Evolutionary conservation across 768 basidiomycete genomes (phyloP).

Genomic region (Tulasnella sp.): DNA sequence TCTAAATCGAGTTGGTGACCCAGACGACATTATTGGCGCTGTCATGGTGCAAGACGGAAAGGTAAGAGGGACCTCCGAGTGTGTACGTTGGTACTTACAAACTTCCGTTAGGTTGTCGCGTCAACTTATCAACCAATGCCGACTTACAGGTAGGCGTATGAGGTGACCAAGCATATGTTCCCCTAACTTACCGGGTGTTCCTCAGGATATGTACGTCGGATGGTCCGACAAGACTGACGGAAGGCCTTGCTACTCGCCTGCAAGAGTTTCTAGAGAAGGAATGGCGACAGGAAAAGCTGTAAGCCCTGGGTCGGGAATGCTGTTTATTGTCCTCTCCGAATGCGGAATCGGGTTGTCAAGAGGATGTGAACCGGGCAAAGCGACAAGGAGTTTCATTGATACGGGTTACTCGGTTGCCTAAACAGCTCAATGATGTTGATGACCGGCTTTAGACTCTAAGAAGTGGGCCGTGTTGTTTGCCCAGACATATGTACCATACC

Average conservation of each 20-base stretch:
- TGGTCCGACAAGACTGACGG: constrained; percentile 55
- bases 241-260: constrained; percentile 46
- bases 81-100: background rate
- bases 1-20: constrained; percentile 54
- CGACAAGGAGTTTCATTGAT: no score
- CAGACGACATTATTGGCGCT: constrained; percentile 70
- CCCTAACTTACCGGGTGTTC: background rate
- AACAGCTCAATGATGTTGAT: constrained; percentile 23
- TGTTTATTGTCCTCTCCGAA: background rate
- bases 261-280: constrained; percentile 18
- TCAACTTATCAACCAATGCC: constrained; percentile 73
- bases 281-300: constrained; percentile 2
- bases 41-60: constrained; percentile 60
- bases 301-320: background rate
- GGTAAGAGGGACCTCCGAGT: constrained; percentile 28
- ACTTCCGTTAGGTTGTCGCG: constrained; percentile 33
- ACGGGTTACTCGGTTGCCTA: no score
- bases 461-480: constrained; percentile 53
- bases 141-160: constrained; percentile 34
- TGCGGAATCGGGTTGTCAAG: background rate
- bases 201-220: constrained; percentile 59
- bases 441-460: constrained; percentile 73
- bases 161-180: no score
- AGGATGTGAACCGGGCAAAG: no score
- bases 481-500: constrained; percentile 70